These are phyloP conservation scores for Zasmidium angulare DNA, from an alignment of 2,329 filamentous ascomycete genomes.

Conservation along the genomic window DNA sequence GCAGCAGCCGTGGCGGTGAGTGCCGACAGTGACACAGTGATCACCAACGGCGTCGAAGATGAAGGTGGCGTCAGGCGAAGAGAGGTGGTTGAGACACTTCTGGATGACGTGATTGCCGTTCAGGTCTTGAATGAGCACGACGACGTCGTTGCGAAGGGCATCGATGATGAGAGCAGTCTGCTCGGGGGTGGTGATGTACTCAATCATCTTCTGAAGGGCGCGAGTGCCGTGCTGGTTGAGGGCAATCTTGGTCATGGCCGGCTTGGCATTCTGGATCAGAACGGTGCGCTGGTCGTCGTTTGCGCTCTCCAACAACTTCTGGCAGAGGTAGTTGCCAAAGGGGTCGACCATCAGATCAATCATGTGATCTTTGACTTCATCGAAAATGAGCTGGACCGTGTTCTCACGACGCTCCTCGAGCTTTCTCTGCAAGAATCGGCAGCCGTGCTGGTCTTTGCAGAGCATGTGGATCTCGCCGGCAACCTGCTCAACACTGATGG, in stretches of 20 bases:
- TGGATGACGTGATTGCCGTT: slow-evolving; percentile 99
- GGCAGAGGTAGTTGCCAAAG: slow-evolving; percentile 98
- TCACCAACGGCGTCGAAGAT: slow-evolving; percentile 92
- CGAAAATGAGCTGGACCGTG: slow-evolving; percentile 88
- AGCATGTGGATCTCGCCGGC: slow-evolving; percentile 81
- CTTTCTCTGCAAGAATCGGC: slow-evolving; percentile 95
- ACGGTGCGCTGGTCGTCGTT: slow-evolving; percentile 92
- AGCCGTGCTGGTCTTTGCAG: slow-evolving; percentile 98
- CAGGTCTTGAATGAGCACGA: slow-evolving; percentile 92
- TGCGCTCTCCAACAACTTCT: slow-evolving; percentile 94
- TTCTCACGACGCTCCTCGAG: slow-evolving; percentile 84
- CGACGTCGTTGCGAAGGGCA: slow-evolving; percentile 78
- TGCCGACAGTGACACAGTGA: slow-evolving; percentile 86
- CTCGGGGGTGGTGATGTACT: slow-evolving; percentile 81
- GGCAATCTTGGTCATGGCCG: slow-evolving; percentile 87
- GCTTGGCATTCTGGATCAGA: slow-evolving; percentile 84
- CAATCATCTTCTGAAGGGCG: slow-evolving; percentile 99
- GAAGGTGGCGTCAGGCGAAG: slow-evolving; percentile 81
- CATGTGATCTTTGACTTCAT: slow-evolving; percentile 89
- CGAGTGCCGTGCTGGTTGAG: slow-evolving; percentile 96
- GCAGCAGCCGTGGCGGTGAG: slow-evolving; percentile 95
- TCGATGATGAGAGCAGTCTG: slow-evolving; percentile 87
- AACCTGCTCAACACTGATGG: slow-evolving; percentile 77
- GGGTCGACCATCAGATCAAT: slow-evolving; percentile 98
- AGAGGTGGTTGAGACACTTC: slow-evolving; percentile 95